Conservation (phyloP, 2,329 filamentous ascomycete species). For the Fusarium tuaranense region DNA sequence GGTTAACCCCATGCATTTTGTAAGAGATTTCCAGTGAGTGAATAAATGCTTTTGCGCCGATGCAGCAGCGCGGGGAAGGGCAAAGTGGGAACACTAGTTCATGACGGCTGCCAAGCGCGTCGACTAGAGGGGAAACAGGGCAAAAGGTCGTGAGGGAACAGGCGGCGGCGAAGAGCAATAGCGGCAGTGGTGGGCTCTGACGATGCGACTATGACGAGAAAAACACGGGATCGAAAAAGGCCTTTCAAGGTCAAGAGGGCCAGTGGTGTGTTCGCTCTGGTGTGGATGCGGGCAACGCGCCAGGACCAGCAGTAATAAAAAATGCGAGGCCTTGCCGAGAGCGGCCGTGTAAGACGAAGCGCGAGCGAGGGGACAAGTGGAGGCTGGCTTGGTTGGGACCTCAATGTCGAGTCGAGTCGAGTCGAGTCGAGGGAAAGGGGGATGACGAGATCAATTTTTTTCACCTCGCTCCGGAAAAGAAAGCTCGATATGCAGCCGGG, state of each 20-base stretch:
- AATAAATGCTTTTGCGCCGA: conserved; percentile 46
- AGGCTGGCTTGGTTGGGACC: conserved; percentile 15
- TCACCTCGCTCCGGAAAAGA: conserved; percentile 34
- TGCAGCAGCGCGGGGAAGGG: conserved; percentile 45
- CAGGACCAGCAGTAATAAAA: conserved; percentile 33
- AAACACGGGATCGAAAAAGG: conserved; percentile 45
- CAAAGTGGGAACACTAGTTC: conserved; percentile 55
- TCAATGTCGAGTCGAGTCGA: conserved; percentile 7
- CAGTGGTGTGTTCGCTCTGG: conserved; percentile 42
- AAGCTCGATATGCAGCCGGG: conserved; percentile 42
- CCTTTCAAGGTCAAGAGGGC: conserved; percentile 38
- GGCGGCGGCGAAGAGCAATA: conserved; percentile 35
- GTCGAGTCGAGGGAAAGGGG: conserved; percentile 27
- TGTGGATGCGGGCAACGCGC: conserved; percentile 41
- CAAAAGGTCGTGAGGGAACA: conserved; percentile 37
- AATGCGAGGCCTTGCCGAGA: conserved; percentile 44
- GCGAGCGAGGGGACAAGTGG: conserved; percentile 33
- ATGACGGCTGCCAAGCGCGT: conserved; percentile 54
- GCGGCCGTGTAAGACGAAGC: conserved; percentile 42
- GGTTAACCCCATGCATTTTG: conserved; percentile 63
- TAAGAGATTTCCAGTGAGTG: conserved; percentile 44
- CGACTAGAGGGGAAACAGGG: conserved; percentile 44
- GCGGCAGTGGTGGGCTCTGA: conserved; percentile 41
- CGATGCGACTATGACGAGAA: conserved; percentile 48
- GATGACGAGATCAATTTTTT: conserved; percentile 48